Evolutionary conservation across 2,329 filamentous ascomycete genomes (phyloP), one percentile per base, ranked within the genome.

Genomic region (Fusarium avenaceum): DNA sequence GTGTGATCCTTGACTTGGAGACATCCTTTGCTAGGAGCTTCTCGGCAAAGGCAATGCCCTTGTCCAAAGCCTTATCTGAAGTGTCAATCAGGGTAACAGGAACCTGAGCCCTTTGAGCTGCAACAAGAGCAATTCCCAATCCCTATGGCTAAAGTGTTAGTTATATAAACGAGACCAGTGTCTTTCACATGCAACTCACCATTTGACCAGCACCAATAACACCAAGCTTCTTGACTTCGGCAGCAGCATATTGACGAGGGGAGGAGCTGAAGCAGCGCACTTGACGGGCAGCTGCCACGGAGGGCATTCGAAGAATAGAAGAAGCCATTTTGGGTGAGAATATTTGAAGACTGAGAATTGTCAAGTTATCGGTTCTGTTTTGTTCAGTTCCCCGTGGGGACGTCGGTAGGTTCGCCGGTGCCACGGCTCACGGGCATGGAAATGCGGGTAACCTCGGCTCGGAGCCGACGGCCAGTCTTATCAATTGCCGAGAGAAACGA

Each of bases 161-260:
- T 62, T 61, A 42, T 39, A 62, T 53, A 44, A 13, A 20, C 6
- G 47, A 45, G 6, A 11, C 20, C 11, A 38, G 40, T 39, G 40
- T n/a, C 50, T 54, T 69, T 81, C 77, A 79, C 80, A 80, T 83
- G 80, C 69, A 65, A 77, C 85, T 76, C 81, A 97, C 94, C 94
- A 98, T 97, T 79, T 98, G 96, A 28, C 96, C 96, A 53, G 95
- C 94, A 70, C 96, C 96, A 76, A 99, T 86, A 49, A 99, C 95
- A 76, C 95, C 96, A 42, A 99, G 83, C 71, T 88, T 91, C 83
- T 94, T 96, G 65, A 99, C 90, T 76, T 94, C 89, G 26, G 71
- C 63, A 57, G 90, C 88, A 63, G 88, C 88, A 73, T 83, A 76
- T 43, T 86, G 84, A 45, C 84, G 81, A 44, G 88, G 80, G 39